Conservation (phyloP, 2,329 filamentous ascomycete species). For the Monilinia fructigena region DNA sequence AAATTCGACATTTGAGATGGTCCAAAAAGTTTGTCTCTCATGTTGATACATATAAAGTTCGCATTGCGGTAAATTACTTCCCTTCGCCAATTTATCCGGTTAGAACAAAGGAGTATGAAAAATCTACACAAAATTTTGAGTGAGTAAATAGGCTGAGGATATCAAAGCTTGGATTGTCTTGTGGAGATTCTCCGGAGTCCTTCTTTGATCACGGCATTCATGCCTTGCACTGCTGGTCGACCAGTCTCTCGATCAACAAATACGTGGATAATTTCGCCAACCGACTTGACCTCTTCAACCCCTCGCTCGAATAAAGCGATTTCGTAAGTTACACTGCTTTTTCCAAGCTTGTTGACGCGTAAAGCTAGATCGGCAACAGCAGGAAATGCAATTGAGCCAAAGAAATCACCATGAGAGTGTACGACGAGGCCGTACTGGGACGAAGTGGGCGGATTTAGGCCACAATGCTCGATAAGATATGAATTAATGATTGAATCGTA, state of each 20-base stretch:
- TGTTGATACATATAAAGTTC: background rate
- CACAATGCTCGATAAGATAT: constrained; percentile 78
- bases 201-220: constrained; percentile 57
- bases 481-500: constrained; percentile 90
- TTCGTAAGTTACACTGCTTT: constrained; percentile 86
- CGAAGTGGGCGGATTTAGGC: constrained; percentile 67
- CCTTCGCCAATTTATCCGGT: background rate
- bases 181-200: constrained; percentile 59
- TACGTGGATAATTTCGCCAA: constrained; percentile 84
- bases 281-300: constrained; percentile 71
- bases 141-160: background rate
- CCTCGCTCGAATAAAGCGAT: constrained; percentile 80
- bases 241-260: constrained; percentile 76
- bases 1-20: too few species aligned
- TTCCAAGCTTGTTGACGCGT: constrained; percentile 79
- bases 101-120: background rate
- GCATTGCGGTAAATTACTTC: background rate
- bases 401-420: constrained; percentile 82
- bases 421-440: constrained; percentile 80
- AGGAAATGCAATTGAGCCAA: constrained; percentile 78
- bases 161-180: constrained; percentile 35
- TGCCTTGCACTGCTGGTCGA: constrained; percentile 64
- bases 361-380: constrained; percentile 78
- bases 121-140: background rate
- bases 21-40: background rate